A percentile compares a stretch with the other conserved stretches of the same genome.
Conservation (phyloP, 1,284 basidiomycete genomes). For the Crucibulum parvulum region DNA sequence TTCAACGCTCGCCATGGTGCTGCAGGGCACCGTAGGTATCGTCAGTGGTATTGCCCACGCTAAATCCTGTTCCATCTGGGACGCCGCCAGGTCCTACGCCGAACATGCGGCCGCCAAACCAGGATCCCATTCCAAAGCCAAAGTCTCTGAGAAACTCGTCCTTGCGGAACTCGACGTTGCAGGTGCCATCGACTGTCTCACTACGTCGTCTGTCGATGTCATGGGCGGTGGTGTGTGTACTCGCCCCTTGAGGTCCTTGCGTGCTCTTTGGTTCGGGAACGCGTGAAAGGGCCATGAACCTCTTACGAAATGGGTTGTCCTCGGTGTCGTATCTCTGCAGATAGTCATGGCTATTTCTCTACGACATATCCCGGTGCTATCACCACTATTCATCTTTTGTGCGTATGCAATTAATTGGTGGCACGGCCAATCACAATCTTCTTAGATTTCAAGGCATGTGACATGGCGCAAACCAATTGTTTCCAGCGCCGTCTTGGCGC, state of each 20-base stretch:
- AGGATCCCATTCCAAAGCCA: conserved; percentile 7
- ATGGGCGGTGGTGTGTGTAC: conserved; percentile 21
- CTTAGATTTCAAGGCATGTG: conserved; percentile 49
- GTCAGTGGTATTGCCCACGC: conserved; percentile 33
- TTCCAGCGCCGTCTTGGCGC: no score
- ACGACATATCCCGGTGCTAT: conserved; percentile 71
- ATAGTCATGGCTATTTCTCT: conserved; percentile 70
- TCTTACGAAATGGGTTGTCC: conserved; percentile 88
- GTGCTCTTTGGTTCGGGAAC: conserved; percentile 51
- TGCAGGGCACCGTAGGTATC: conserved; percentile 35
- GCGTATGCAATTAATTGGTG: conserved; percentile 91
- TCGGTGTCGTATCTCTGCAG: conserved; percentile 83
- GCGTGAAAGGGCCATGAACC: conserved; percentile 85
- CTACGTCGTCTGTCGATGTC: conserved; percentile 5
- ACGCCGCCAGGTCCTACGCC: conserved; percentile 32
- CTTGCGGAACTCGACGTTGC: conserved; percentile 57
- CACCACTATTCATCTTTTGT: conserved; percentile 74
- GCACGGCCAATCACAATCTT: conserved; percentile 96
- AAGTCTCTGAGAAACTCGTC: conserved; percentile 57
- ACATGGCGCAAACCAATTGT: no score
- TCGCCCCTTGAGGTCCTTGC: conserved; percentile 60
- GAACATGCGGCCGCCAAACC: conserved; percentile 1
- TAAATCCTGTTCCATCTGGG: conserved; percentile 51
- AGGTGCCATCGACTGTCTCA: conserved; percentile 50
- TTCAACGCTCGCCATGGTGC: conserved; percentile 63